These are phyloP conservation scores for Hansfordia pulvinata DNA, from an alignment of 2,329 filamentous ascomycete species.

Conservation along the genomic window DNA sequence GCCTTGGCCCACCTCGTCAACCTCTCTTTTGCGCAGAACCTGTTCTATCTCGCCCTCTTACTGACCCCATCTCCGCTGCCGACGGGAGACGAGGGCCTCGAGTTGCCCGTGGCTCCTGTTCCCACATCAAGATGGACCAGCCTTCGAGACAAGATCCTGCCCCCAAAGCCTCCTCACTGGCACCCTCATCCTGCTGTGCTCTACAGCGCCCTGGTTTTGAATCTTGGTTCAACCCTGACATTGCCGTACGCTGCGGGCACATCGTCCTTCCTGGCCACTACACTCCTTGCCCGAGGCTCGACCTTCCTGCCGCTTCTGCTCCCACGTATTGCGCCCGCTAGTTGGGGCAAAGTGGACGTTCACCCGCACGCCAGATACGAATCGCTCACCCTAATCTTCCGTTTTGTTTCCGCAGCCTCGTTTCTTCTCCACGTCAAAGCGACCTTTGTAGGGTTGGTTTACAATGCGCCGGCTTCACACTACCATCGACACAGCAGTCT, in stretches of 20 bases:
- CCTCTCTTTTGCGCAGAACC: slow-evolving; percentile 46
- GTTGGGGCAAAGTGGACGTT: slow-evolving; percentile 30
- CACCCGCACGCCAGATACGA: slow-evolving; percentile 23
- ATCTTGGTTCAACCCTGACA: slow-evolving; percentile 20
- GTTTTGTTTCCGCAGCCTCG: slow-evolving; percentile 27
- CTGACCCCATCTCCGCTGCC: slow-evolving; percentile 37
- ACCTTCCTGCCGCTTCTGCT: slow-evolving; percentile 31
- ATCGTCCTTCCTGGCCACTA: slow-evolving; percentile 20
- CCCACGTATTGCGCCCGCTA: slow-evolving; percentile 30
- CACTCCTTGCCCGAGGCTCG: slow-evolving; percentile 19
- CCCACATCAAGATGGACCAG: slow-evolving; percentile 15
- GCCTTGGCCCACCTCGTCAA: slow-evolving; percentile 44
- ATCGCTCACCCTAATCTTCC: slow-evolving; percentile 31
- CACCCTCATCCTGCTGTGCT: slow-evolving; percentile 22
- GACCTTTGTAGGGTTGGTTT: slow-evolving; percentile 25
- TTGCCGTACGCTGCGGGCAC: slow-evolving; percentile 27
- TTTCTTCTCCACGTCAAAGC: slow-evolving; percentile 30
- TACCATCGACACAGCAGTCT: slow-evolving; percentile 33
- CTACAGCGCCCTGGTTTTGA: slow-evolving; percentile 18
- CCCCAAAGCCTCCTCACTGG: slow-evolving; percentile 30
- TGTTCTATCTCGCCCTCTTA: slow-evolving; percentile 47
- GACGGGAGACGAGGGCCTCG: slow-evolving; percentile 10
- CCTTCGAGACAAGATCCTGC: slow-evolving; percentile 16
- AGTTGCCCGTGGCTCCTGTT: slow-evolving; percentile 13
- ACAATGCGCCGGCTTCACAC: slow-evolving; percentile 31